Evolutionary conservation across 805 yeast genomes (phyloP).

Genomic region (Nakazawaea molendinolei): DNA sequence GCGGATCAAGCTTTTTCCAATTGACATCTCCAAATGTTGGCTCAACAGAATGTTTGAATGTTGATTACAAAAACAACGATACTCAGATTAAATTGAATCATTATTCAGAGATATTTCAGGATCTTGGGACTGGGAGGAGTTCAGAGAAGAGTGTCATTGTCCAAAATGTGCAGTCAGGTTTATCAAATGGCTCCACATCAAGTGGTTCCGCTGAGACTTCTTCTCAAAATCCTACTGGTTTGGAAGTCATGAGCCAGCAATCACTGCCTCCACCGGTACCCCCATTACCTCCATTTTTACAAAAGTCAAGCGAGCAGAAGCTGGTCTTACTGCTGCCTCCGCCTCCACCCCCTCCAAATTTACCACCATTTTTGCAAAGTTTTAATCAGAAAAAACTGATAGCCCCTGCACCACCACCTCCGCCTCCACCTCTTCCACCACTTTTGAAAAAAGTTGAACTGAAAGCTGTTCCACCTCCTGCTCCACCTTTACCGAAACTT

Average conservation of each 20-base stretch:
- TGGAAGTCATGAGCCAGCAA: too few species aligned
- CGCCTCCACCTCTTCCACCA: conserved; percentile 9
- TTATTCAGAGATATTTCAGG: conserved; percentile 1
- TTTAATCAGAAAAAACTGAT: background rate
- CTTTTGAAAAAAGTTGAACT: background rate
- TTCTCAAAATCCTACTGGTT: conserved; percentile 17
- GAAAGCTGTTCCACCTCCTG: background rate
- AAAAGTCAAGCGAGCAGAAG: conserved; percentile 11
- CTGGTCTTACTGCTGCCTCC: too few species aligned
- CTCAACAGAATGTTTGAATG: background rate
- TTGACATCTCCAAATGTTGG: background rate
- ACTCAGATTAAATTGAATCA: background rate
- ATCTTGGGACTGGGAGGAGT: conserved; percentile 2
- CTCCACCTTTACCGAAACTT: too few species aligned
- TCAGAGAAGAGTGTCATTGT: background rate
- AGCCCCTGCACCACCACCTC: conserved; percentile 13
- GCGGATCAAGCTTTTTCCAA: background rate
- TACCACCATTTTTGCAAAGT: conserved; percentile 8
- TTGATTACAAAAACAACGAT: conserved; percentile 1
- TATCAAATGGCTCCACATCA: too few species aligned
- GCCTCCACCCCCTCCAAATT: conserved; percentile 14
- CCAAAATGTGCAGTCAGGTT: too few species aligned
- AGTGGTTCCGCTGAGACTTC: too few species aligned
- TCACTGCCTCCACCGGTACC: conserved; percentile 22
- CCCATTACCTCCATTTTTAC: conserved; percentile 15